Evolutionary conservation across 768 basidiomycete species (phyloP).

Genomic region (Porphyrellus cyaneotinctus): DNA sequence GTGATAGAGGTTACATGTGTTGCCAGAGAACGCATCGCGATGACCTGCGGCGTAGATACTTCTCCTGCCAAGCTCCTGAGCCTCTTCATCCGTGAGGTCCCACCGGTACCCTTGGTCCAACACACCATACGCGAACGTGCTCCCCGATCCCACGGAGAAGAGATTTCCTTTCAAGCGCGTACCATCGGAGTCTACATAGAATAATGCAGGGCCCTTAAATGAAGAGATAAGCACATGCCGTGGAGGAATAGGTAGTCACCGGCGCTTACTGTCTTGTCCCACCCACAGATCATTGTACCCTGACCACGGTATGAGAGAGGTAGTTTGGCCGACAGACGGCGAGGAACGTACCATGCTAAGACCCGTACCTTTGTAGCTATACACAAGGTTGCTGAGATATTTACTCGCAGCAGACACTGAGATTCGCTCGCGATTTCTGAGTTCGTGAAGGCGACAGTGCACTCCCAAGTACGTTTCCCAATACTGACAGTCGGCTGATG

Average conservation of each 20-base stretch:
- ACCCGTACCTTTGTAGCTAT: constrained; percentile 98
- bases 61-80: constrained; percentile 87
- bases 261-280: constrained; percentile 89
- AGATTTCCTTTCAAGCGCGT: constrained; percentile 92
- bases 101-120: constrained; percentile 93
- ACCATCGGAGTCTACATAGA: constrained; percentile 98
- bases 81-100: constrained; percentile 91
- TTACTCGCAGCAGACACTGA: constrained; percentile 99
- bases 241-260: neutral
- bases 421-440: constrained; percentile 94
- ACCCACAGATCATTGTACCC: constrained; percentile 99
- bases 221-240: constrained; percentile 11
- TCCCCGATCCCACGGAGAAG: constrained; percentile 99
- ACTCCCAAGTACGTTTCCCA: constrained; percentile 99
- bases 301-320: constrained; percentile 27
- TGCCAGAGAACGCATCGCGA: constrained; percentile 94
- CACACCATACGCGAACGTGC: constrained; percentile 98
- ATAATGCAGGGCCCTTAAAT: constrained; percentile 80
- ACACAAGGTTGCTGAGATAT: constrained; percentile 94
- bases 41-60: constrained; percentile 97
- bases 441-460: constrained; percentile 94
- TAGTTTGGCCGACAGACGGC: neutral
- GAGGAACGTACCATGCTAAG: constrained; percentile 82
- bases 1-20: constrained; percentile 93
- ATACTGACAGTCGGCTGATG: constrained; percentile 86